These are phyloP conservation scores for Boechera stricta DNA, from an alignment of 345 rosid species.

Conservation along the genomic window DNA sequence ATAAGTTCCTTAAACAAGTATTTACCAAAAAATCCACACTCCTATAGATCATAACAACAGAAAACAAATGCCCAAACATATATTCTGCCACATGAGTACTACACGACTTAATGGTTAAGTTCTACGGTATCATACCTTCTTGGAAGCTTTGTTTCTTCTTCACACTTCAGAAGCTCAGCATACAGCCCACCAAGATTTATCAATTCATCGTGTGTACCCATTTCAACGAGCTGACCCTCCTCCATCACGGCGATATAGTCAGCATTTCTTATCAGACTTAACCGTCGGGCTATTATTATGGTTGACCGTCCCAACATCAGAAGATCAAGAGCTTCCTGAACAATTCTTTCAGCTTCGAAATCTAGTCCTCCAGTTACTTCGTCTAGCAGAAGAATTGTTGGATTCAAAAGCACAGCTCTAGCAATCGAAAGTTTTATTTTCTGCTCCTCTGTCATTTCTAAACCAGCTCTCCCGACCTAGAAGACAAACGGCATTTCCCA, in stretches of 20 bases:
- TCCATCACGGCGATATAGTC: constrained; percentile 99
- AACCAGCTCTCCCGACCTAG: constrained; percentile 92
- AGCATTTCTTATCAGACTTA: constrained; percentile 90
- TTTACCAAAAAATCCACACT: constrained; percentile 31
- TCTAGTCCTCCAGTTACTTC: constrained; percentile 98
- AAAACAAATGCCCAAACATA: constrained; percentile 3
- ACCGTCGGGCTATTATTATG: constrained; percentile 91
- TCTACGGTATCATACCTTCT: constrained; percentile 66
- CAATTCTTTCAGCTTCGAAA: constrained; percentile 91
- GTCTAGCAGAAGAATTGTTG: constrained; percentile 87
- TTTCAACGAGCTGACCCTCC: constrained; percentile 97
- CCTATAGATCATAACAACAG: constrained; percentile 17
- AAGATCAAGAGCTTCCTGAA: constrained; percentile 88
- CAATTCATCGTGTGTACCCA: constrained; percentile 96
- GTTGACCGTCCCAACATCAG: constrained; percentile 98
- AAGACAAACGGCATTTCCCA: constrained; percentile 32
- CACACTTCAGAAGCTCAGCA: constrained; percentile 94
- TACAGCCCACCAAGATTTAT: constrained; percentile 73
- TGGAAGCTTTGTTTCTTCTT: constrained; percentile 97
- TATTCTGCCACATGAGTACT: constrained; percentile 24
- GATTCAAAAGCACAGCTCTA: constrained; percentile 92
- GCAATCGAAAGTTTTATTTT: constrained; percentile 92
- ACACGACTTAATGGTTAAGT: neutral
- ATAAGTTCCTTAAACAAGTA: constrained; percentile 21
- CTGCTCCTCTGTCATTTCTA: constrained; percentile 85